phyloP scores from a whole-genome alignment of 1,139 yeast genomes.

The Yamadazyma sp. region DNA sequence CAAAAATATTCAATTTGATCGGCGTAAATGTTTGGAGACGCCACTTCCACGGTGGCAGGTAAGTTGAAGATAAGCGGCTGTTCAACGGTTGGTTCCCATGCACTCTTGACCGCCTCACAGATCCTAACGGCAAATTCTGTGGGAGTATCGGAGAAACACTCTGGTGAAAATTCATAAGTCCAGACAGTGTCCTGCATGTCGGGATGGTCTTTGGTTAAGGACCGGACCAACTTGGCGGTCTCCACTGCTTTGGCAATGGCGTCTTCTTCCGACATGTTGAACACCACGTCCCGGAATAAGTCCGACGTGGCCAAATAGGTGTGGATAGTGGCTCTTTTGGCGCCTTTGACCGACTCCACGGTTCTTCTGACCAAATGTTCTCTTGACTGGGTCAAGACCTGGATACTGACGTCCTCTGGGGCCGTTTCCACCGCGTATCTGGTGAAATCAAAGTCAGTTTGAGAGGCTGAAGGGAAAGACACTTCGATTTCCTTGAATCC shows the following conservation, averaged over 20 bases:
- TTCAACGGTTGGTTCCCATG: constrained; percentile 86
- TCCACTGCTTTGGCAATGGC: constrained; percentile 78
- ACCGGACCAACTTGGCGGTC: constrained; percentile 76
- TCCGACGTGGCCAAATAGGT: constrained; percentile 91
- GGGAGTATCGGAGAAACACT: constrained; percentile 88
- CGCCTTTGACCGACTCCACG: constrained; percentile 84
- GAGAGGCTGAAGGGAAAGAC: constrained; percentile 94
- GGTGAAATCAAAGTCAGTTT: constrained; percentile 93
- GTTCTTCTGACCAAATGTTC: constrained; percentile 88
- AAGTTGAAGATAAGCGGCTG: constrained; percentile 90
- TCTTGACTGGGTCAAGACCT: constrained; percentile 89
- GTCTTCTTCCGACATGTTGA: constrained; percentile 80
- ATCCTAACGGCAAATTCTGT: constrained; percentile 79
- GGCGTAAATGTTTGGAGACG: constrained; percentile 92
- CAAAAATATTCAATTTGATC: constrained; percentile 93
- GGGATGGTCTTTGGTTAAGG: constrained; percentile 88
- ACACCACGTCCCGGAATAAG: constrained; percentile 86
- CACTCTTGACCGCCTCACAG: constrained; percentile 92
- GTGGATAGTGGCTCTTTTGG: constrained; percentile 87
- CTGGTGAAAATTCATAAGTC: constrained; percentile 94
- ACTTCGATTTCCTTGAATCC: constrained; percentile 98
- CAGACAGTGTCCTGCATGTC: constrained; percentile 69
- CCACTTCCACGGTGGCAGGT: constrained; percentile 98
- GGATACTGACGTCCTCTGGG: constrained; percentile 90
- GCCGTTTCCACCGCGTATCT: constrained; percentile 89